Conservation (phyloP, 129 eudicot species). For the Flaveria brownii region DNA sequence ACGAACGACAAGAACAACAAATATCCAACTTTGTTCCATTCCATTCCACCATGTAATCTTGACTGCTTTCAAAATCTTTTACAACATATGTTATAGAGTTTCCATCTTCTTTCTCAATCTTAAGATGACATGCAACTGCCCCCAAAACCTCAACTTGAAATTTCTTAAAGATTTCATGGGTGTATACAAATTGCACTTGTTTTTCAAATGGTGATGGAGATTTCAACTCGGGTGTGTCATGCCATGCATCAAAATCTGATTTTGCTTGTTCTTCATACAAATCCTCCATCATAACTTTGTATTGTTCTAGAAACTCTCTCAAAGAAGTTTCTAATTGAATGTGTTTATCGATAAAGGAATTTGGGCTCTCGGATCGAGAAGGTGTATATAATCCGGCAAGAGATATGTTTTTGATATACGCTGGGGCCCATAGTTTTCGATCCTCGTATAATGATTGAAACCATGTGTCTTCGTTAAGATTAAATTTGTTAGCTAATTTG, state of each 20-base stretch:
- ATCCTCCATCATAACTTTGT: constrained; percentile 63
- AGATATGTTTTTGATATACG: constrained; percentile 57
- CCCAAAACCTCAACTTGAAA: constrained; percentile 90
- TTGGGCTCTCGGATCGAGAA: constrained; percentile 66
- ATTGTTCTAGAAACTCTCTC: constrained; percentile 60
- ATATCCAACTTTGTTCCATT: constrained; percentile 62
- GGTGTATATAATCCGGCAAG: constrained; percentile 69
- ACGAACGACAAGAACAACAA: constrained; percentile 74
- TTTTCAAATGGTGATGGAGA: constrained; percentile 97
- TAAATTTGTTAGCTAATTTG: constrained; percentile 63
- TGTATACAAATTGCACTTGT: constrained; percentile 67
- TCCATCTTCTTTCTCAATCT: constrained; percentile 56
- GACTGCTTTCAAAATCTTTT: constrained; percentile 70
- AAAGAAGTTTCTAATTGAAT: constrained; percentile 58
- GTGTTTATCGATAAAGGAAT: constrained; percentile 73
- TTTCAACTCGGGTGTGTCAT: constrained; percentile 84
- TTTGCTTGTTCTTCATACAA: constrained; percentile 90
- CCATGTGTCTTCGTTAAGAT: constrained; percentile 68
- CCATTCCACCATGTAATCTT: constrained; percentile 77
- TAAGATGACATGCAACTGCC: constrained; percentile 94
- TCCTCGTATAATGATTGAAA: constrained; percentile 64
- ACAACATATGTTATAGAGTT: constrained; percentile 44
- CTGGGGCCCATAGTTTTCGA: constrained; percentile 82
- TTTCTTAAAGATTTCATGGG: constrained; percentile 77
- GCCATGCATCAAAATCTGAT: constrained; percentile 93